Base-by-base conservation (phyloP, 2,329 filamentous ascomycete genomes). In the Biscogniauxia mediterranea region DNA sequence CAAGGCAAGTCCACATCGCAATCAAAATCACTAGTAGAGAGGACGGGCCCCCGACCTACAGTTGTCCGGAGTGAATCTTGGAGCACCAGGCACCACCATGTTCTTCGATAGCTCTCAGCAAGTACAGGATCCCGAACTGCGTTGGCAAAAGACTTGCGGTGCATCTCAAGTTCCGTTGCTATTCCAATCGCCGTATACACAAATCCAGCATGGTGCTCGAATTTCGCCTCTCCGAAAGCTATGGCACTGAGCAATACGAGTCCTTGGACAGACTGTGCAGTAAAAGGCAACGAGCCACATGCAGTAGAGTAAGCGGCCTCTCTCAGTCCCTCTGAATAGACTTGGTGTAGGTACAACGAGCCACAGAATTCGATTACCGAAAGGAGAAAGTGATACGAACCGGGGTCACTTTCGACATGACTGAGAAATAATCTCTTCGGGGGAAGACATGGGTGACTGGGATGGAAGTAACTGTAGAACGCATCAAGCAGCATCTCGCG, bases 51-150 rank as follows among this genome's bases (percentile, higher is more conserved):
- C 7, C 63, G 61, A n/a, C 70, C 66, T 19, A 62, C 64, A 52
- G 67, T 46, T 6, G 60, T 60, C 19, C 70, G 66, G 56, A 68
- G 63, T 50, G 65, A 68, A 52, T 71, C 65, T 50, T 71, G 69
- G 19, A 75, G 67, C 57, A 72, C 77, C n/a, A 79, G 61, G 15
- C 70, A 72, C 76, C 77, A 79, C 66, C 74, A 79, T 5, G 76
- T 79, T 42, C 78, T 73, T 58, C 77, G 71, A 67, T 74, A 78
- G 52, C 76, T 77, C 66, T 79, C 77, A 2, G 73, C 76, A 32
- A 77, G 64, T 5, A 79, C 69, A 4, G 70, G 63, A 64, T 77
- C 72, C n/a, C 68, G 57, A 25, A 73, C 72, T 38, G 69, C 62
- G 49, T 74, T 69, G 19, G 73, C 73, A 53, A 74, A 75, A 2